Conservation (phyloP, 2,329 filamentous ascomycete species). For the Bimuria novae-zelandiae region DNA sequence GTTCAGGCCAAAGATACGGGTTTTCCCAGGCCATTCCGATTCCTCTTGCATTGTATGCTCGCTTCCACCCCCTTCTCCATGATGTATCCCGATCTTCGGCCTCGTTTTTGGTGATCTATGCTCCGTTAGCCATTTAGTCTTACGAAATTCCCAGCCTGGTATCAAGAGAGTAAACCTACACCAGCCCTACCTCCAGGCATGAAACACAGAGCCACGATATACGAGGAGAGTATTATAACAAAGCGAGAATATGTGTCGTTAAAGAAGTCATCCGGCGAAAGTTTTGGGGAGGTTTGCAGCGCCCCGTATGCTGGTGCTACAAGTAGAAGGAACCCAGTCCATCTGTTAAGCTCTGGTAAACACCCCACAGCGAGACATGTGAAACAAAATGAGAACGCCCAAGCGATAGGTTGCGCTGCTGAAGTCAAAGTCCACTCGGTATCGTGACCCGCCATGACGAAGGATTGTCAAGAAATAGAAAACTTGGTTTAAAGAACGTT, state of each 20-base stretch:
- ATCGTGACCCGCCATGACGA: too few relatives aligned
- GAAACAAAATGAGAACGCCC: constrained; percentile 9
- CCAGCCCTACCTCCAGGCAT: background rate
- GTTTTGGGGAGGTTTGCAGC: constrained; percentile 2
- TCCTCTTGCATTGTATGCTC: background rate
- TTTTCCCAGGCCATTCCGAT: constrained; percentile 1
- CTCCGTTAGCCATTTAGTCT: background rate
- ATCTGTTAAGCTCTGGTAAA: constrained; percentile 5
- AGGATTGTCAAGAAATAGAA: background rate
- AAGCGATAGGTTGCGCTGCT: constrained; percentile 3
- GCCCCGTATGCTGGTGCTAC: constrained; percentile 10
- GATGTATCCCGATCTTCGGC: background rate
- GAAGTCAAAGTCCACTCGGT: background rate
- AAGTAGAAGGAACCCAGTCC: constrained; percentile 8
- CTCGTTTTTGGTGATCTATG: background rate
- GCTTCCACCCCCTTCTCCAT: constrained; percentile 2
- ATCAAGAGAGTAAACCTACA: background rate
- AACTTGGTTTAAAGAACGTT: background rate
- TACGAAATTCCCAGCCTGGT: background rate
- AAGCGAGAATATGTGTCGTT: constrained; percentile 12
- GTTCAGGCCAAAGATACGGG: constrained; percentile 5
- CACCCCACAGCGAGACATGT: constrained; percentile 4
- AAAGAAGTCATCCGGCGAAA: constrained; percentile 6
- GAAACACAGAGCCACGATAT: constrained; percentile 11
- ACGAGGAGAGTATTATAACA: constrained; percentile 10